phyloP scores from a whole-genome alignment of 805 yeast genomes.

The Sugiyamaella lignohabitans region DNA sequence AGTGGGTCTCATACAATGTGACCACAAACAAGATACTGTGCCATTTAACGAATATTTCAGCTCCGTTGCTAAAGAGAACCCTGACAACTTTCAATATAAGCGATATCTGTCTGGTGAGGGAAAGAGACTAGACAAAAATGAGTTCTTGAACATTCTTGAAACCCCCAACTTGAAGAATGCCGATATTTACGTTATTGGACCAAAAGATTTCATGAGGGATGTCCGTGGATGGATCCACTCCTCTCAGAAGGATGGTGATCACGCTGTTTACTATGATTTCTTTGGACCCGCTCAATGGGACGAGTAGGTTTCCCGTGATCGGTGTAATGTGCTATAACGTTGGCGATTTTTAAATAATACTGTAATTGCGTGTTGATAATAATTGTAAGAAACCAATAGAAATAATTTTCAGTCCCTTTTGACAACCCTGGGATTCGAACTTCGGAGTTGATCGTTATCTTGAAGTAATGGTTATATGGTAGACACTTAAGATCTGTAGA shows the following conservation, averaged over 20 bases:
- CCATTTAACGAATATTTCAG: slow-evolving; percentile 16
- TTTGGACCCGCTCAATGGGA: slow-evolving; percentile 18
- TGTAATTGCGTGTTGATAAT: too few species aligned
- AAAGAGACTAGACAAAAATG: neutral
- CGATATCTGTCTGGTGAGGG: slow-evolving; percentile 2
- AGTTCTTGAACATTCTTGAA: neutral
- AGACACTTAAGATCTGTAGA: too few species aligned
- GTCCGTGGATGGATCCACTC: slow-evolving; percentile 10
- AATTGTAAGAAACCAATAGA: too few species aligned
- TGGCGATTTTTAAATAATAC: too few species aligned
- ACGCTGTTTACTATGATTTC: slow-evolving; percentile 18
- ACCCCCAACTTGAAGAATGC: slow-evolving; percentile 1
- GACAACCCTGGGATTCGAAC: too few species aligned
- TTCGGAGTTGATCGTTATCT: too few species aligned
- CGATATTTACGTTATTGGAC: slow-evolving; percentile 20
- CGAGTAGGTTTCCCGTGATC: neutral
- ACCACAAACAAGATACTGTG: slow-evolving; percentile 19
- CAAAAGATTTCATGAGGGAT: slow-evolving; percentile 20
- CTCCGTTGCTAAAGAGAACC: slow-evolving; percentile 8
- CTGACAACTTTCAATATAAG: slow-evolving; percentile 8
- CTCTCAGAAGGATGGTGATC: slow-evolving; percentile 3
- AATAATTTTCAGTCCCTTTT: too few species aligned
- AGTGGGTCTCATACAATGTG: slow-evolving; percentile 36
- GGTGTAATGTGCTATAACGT: too few species aligned
- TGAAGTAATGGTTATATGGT: too few species aligned